A percentile compares a stretch with the other conserved stretches of the same genome.
These are phyloP conservation scores for Pseudocercospora fijiensis DNA, from an alignment of 2,329 filamentous ascomycete genomes.

Conservation along the genomic window DNA sequence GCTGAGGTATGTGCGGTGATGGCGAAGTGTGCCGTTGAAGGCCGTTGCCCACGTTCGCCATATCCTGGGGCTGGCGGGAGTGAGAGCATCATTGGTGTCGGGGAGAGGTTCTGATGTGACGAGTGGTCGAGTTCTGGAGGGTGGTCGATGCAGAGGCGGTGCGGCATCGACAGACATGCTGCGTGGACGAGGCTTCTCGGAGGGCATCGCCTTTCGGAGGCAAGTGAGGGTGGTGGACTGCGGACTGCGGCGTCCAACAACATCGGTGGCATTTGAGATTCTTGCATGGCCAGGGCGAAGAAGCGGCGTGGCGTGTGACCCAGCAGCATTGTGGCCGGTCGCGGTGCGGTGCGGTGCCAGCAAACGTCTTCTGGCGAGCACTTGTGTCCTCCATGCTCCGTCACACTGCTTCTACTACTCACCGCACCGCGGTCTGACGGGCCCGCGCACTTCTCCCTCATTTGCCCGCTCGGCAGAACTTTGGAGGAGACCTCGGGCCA, in stretches of 20 bases:
- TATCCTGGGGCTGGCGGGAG: slow-evolving; percentile 6
- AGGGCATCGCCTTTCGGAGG: not conserved
- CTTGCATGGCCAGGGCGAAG: not conserved
- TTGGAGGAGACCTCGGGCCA: not conserved
- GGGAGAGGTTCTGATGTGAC: slow-evolving; percentile 6
- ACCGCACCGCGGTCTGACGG: not conserved
- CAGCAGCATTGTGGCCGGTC: not conserved
- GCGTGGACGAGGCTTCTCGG: not conserved
- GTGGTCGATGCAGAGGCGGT: not conserved
- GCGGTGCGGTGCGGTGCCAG: not conserved
- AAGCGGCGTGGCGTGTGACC: not conserved
- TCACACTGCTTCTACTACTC: too few species aligned
- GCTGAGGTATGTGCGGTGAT: slow-evolving; percentile 50
- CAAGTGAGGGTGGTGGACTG: too few species aligned
- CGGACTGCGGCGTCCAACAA: too few species aligned
- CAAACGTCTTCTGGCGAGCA: not conserved
- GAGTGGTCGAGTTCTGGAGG: not conserved
- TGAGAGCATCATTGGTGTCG: slow-evolving; percentile 2
- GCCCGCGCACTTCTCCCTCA: too few species aligned
- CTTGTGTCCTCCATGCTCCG: not conserved
- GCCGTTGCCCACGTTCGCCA: slow-evolving; percentile 10
- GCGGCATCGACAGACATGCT: not conserved
- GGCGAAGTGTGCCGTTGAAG: slow-evolving; percentile 17
- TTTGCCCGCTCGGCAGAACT: not conserved
- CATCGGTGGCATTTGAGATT: not conserved